Evolutionary conservation across 345 rosid genomes (phyloP).

Genomic region (Ricinus communis): DNA sequence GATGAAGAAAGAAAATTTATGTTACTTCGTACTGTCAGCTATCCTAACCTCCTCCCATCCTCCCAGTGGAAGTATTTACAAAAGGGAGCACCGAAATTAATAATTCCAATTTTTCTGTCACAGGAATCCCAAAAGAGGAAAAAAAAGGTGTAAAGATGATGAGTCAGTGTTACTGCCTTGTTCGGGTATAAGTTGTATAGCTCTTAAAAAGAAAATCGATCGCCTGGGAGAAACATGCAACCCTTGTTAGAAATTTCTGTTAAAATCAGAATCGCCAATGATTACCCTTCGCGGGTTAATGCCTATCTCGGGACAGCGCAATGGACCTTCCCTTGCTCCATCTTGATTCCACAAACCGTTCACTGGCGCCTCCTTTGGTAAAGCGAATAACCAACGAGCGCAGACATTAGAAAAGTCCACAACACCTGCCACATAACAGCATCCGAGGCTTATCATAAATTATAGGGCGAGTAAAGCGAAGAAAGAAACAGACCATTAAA

Average conservation of each 20-base stretch:
- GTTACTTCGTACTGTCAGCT: neutral
- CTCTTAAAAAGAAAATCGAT: neutral
- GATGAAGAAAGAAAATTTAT: too few species aligned
- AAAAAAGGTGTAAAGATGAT: neutral
- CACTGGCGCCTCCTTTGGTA: slow-evolving; percentile 83
- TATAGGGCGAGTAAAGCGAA: neutral
- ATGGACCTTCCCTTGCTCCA: neutral
- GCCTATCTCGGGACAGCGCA: neutral
- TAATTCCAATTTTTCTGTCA: neutral
- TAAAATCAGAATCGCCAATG: neutral
- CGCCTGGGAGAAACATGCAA: neutral
- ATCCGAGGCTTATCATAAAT: neutral
- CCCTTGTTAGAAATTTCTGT: slow-evolving; percentile 16
- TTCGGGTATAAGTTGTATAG: neutral
- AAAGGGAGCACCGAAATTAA: neutral
- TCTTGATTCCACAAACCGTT: neutral
- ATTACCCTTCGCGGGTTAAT: neutral
- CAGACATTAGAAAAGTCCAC: slow-evolving; percentile 97
- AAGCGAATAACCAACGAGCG: slow-evolving; percentile 90
- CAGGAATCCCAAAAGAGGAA: neutral
- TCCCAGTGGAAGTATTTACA: slow-evolving; percentile 14
- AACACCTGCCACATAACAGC: slow-evolving; percentile 55
- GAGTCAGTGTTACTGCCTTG: neutral
- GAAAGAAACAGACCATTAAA: too few species aligned
- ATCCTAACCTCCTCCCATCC: neutral